phyloP scores from a whole-genome alignment of 2,329 filamentous ascomycete genomes.

The Pseudogymnoascus sp. region DNA sequence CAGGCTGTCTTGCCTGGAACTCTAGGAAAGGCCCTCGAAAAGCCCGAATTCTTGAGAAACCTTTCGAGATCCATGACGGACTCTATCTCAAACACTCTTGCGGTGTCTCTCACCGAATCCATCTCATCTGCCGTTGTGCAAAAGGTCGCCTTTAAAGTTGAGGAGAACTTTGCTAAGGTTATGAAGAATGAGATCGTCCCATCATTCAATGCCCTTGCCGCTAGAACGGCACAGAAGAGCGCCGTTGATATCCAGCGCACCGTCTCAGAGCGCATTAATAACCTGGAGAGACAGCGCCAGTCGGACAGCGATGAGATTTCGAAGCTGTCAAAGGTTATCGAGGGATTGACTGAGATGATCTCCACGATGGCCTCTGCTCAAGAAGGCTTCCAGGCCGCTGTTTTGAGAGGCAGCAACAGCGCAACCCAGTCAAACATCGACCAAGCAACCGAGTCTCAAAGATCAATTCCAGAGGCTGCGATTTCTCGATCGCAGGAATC shows the following conservation, averaged over 20 bases:
- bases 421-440: constrained; percentile 29
- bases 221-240: constrained; percentile 59
- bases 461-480: not conserved
- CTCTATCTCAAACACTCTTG: not conserved
- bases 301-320: constrained; percentile 55
- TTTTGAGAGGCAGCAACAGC: constrained; percentile 48
- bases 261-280: constrained; percentile 23
- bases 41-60: constrained; percentile 57
- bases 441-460: constrained; percentile 8
- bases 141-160: constrained; percentile 59
- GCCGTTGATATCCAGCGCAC: constrained; percentile 61
- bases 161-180: constrained; percentile 57
- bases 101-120: constrained; percentile 31
- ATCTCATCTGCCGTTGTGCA: constrained; percentile 66
- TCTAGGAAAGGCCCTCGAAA: constrained; percentile 61
- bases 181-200: constrained; percentile 59
- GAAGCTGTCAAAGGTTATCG: constrained; percentile 60
- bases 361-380: constrained; percentile 63
- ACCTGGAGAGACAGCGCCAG: constrained; percentile 21
- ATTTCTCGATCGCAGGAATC: not conserved
- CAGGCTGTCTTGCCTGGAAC: constrained; percentile 60
- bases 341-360: constrained; percentile 60
- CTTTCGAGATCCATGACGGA: constrained; percentile 4
- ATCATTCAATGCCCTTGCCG: constrained; percentile 55
- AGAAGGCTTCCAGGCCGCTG: constrained; percentile 58